Base-by-base conservation (phyloP, 2,329 filamentous ascomycete species). In the Diplodia seriata region DNA sequence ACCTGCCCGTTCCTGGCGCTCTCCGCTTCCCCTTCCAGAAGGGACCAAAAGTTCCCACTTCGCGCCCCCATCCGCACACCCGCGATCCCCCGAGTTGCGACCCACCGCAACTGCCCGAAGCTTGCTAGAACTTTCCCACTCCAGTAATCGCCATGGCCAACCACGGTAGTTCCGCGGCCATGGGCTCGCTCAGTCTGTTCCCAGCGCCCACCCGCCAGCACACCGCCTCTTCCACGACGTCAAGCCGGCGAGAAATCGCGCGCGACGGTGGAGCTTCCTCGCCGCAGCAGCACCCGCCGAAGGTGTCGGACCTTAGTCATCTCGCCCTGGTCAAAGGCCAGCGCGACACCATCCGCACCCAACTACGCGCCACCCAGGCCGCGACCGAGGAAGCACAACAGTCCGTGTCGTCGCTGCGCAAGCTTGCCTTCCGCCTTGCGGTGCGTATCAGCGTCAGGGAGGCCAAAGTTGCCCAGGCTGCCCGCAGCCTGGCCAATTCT, bases 371-470 rank as follows among this genome's bases (percentile, higher is more conserved):
- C 20, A 75, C 76, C 50, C 73, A 76, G 68, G 67, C 75, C 36
- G 77, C 77, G 8, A 73, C 75, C 43, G 72, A 73, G 2, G 75
- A 78, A 68, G 74, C 76, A 7, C 76, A 76, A 68, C 74, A 76
- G 15, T 78, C 76, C 0, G 74, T 79, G 18, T 69, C 76, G 55
- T 75, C 76, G 31, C 69, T 79, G 33, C 74, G 77, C 47, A 74
- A 76, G 40, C 72, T 79, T 47, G 77, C 77, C 12, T 74, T 79
- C 67, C 76, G 77, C 56, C 76, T 79, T 72, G 77, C 76, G 15
- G 75, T 79, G 40, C 78, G 77, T 51, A 79, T 78, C 36, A 77
- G 76, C 15, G 76, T 79, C 47, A 79, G 79, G 70, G 77, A 79
- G 67, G 76, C 76, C 64, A 75, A 78, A 59, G 78, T 79, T 65